Conservation (phyloP, 148 eudicot species). For the Vaccinium vitisidaea region DNA sequence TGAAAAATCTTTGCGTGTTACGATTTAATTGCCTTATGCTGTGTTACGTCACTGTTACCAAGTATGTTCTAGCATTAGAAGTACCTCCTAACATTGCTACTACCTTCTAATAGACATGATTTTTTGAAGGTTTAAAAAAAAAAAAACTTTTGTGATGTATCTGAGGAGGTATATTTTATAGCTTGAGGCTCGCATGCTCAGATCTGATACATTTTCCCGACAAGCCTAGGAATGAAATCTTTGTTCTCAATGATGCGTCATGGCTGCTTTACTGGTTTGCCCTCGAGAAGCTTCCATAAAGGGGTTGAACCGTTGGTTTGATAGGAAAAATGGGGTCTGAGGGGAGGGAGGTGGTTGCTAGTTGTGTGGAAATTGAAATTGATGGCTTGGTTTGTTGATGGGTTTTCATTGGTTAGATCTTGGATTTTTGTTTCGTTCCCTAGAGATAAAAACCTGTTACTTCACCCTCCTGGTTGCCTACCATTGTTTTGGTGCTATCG, state of each 20-base stretch:
- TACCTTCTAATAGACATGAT: background rate
- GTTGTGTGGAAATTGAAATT: background rate
- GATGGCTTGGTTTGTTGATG: background rate
- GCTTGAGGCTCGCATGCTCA: background rate
- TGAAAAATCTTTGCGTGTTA: background rate
- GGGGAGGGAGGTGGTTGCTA: background rate
- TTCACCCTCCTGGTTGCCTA: background rate
- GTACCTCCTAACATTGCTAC: background rate
- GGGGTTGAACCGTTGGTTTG: background rate
- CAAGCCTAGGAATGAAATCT: background rate
- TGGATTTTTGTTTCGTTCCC: background rate
- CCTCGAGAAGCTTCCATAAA: background rate
- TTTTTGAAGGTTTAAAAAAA: background rate
- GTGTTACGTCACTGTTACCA: background rate
- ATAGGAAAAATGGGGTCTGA: background rate
- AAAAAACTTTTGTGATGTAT: background rate
- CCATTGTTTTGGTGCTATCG: background rate
- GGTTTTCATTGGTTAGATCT: background rate
- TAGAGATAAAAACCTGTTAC: background rate
- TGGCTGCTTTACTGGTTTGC: background rate
- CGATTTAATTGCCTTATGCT: background rate
- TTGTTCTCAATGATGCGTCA: background rate
- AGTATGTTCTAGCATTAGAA: background rate
- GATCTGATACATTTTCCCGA: background rate
- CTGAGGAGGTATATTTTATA: background rate